Conservation (phyloP, 768 basidiomycete species). For the Exsudoporus frostii region DNA sequence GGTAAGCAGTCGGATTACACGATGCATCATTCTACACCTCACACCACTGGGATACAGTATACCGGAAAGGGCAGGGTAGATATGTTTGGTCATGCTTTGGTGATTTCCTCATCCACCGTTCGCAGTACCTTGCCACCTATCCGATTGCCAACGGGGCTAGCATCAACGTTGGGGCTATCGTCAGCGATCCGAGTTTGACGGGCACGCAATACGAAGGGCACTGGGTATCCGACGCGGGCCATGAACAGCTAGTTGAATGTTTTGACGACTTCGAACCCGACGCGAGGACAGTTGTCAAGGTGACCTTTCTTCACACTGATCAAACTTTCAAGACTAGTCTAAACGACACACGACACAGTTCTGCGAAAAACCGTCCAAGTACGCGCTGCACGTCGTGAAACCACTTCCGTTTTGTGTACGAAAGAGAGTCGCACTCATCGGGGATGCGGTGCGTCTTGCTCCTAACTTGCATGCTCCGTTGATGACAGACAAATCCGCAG, state of each 20-base stretch:
- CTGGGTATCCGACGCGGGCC: slow-evolving; percentile 28
- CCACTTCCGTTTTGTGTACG: slow-evolving; percentile 39
- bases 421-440: slow-evolving; percentile 43
- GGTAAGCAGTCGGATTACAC: slow-evolving; percentile 18
- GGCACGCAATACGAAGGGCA: slow-evolving; percentile 33
- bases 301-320: neutral
- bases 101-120: neutral
- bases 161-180: slow-evolving; percentile 36
- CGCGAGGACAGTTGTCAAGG: slow-evolving; percentile 29
- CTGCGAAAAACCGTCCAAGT: slow-evolving; percentile 37
- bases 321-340: neutral
- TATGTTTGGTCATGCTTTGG: neutral
- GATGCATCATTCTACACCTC: neutral
- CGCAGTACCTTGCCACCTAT: slow-evolving; percentile 39
- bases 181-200: slow-evolving; percentile 27
- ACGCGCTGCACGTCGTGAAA: slow-evolving; percentile 44
- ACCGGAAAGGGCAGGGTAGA: slow-evolving; percentile 8
- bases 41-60: slow-evolving; percentile 15
- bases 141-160: slow-evolving; percentile 36
- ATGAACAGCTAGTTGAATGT: slow-evolving; percentile 32
- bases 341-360: slow-evolving; percentile 21
- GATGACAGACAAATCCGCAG: neutral
- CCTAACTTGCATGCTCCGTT: neutral
- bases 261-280: slow-evolving; percentile 39
- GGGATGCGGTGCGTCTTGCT: slow-evolving; percentile 42